Evolutionary conservation across 805 yeast species (phyloP), one percentile per base, ranked within the genome.

Genomic region (Scheffersomyces spartinae): DNA sequence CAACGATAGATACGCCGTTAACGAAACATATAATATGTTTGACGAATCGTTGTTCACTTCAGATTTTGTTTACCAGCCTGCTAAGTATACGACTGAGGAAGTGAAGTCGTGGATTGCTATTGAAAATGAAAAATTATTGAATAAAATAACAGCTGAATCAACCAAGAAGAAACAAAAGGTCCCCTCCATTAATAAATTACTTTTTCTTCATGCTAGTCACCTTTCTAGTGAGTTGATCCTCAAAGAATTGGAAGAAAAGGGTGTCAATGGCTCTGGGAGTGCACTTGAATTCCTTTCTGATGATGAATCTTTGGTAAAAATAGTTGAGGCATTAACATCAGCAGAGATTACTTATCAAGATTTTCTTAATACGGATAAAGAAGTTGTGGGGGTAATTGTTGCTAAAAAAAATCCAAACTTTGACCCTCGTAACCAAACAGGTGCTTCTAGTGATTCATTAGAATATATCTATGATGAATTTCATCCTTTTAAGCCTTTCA

Each of bases 191-290:
- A 83, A 79, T 33, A 83, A 82, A 42, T 47, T 82, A 7, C 47
- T 78, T 15, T 78, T 81, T 36, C 58, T 72, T 12, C 72, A 75
- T 33, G 71, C 73, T 2, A 75, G 93, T 12, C 79, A 77, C 36
- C 52, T 86, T 16, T 79, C 95, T 0, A 70, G 88, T 5, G 94
- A 83, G 30, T 53, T 88, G 40, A 64, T 88, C 7, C 77, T 74
- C 23, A 74, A 74, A 31, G 57, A 60, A 15, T 51, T 86, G 24
- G 47, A 46, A 6, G 52, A 52, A 8, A 41, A 47, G 13, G 71
- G 57, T 0, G 47, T 85, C 3, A 57, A 64, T 14, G 67, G 77
- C 1, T 61, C 62, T 31, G 18, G 48, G 33, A 33, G 54, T 9
- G 42, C 64, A 20, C 38, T 57, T 14, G 51, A 39, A 5, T 42